A percentile compares a stretch with the other conserved stretches of the same genome.
These are phyloP conservation scores for Arachis stenosperma DNA, from an alignment of 306 rosid genomes.

Conservation along the genomic window DNA sequence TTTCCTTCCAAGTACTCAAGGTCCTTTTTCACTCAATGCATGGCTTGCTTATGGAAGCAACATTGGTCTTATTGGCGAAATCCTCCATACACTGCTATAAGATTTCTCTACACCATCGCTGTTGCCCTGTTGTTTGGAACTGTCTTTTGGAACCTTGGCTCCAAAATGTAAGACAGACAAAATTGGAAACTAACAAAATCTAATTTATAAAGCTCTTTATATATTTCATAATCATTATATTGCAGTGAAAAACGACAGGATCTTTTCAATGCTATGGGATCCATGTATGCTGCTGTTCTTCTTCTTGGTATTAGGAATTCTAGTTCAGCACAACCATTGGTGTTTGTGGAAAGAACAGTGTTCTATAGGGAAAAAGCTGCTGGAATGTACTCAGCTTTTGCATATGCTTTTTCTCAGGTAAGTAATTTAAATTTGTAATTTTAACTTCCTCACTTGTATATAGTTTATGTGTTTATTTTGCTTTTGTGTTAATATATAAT, in stretches of 20 bases:
- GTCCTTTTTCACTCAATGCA: conserved; percentile 47
- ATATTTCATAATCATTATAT: not conserved
- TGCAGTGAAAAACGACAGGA: conserved; percentile 46
- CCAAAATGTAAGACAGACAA: conserved; percentile 51
- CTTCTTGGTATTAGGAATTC: conserved; percentile 54
- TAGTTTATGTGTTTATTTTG: not conserved
- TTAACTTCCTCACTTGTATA: too few species aligned
- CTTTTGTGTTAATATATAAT: not conserved
- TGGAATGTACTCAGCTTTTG: conserved; percentile 56
- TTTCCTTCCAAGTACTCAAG: conserved; percentile 49
- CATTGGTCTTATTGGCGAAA: conserved; percentile 65
- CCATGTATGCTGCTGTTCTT: conserved; percentile 55
- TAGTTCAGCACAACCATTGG: conserved; percentile 44
- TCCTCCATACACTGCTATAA: conserved; percentile 44
- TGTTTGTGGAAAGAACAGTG: conserved; percentile 51
- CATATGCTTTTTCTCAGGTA: conserved; percentile 59
- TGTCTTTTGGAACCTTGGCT: conserved; percentile 54
- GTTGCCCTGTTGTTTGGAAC: conserved; percentile 51
- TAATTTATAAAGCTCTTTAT: not conserved
- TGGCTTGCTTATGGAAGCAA: conserved; percentile 65
- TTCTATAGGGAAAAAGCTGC: conserved; percentile 62
- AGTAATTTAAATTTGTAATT: not conserved
- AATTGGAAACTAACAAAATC: not conserved
- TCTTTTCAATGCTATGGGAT: conserved; percentile 57
- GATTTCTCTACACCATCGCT: conserved; percentile 43